phyloP scores from a whole-genome alignment of 2,329 filamentous ascomycete genomes.

The Paramyrothecium roridum region DNA sequence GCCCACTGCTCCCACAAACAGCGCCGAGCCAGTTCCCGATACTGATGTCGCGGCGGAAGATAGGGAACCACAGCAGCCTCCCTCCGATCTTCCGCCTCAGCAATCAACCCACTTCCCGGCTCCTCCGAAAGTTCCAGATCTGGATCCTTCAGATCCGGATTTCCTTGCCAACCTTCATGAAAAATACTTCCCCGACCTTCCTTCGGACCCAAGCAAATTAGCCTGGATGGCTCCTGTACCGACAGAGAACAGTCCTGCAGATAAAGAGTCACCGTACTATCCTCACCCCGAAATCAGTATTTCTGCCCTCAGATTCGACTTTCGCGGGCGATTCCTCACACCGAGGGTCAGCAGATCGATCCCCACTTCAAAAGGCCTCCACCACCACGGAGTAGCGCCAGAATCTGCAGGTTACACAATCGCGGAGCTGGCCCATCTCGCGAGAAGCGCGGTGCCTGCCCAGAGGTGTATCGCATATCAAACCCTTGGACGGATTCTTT shows the following conservation, averaged over 20 bases:
- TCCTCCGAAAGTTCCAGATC: slow-evolving; percentile 57
- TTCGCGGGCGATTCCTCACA: slow-evolving; percentile 75
- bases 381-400: slow-evolving; percentile 90
- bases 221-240: slow-evolving; percentile 84
- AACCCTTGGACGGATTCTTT: slow-evolving; percentile 81
- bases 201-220: slow-evolving; percentile 79
- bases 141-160: slow-evolving; percentile 78
- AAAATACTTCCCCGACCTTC: slow-evolving; percentile 90
- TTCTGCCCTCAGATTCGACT: slow-evolving; percentile 82
- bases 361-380: slow-evolving; percentile 75
- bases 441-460: slow-evolving; percentile 76
- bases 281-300: slow-evolving; percentile 72
- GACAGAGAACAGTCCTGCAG: slow-evolving; percentile 60
- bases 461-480: slow-evolving; percentile 92
- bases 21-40: slow-evolving; percentile 3
- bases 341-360: slow-evolving; percentile 72
- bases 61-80: slow-evolving; percentile 41
- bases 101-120: slow-evolving; percentile 60
- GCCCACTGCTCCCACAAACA: not conserved
- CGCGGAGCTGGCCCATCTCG: slow-evolving; percentile 75
- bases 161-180: slow-evolving; percentile 82
- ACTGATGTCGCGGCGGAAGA: slow-evolving; percentile 20
- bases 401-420: slow-evolving; percentile 95
- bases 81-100: slow-evolving; percentile 35
- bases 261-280: slow-evolving; percentile 76